Evolutionary conservation across 2,329 filamentous ascomycete species (phyloP).

Genomic region (Aspergillus calidoustus): DNA sequence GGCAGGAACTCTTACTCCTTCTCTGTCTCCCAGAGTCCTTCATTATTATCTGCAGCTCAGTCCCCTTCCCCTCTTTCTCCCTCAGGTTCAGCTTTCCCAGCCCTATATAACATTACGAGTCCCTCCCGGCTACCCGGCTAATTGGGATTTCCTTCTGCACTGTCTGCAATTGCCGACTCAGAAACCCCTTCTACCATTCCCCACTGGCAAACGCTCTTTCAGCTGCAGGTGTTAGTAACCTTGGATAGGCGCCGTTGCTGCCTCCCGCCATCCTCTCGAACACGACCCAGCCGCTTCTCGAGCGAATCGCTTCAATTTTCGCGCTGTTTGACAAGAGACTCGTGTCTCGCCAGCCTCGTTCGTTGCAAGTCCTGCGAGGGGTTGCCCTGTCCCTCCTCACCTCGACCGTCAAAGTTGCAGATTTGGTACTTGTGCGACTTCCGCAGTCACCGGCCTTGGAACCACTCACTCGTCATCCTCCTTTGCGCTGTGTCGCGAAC

Average conservation of each 20-base stretch:
- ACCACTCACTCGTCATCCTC: not conserved
- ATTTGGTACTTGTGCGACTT: constrained; percentile 11
- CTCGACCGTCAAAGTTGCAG: constrained; percentile 5
- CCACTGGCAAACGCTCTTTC: constrained; percentile 11
- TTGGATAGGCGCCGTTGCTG: constrained; percentile 25
- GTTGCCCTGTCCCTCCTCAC: not conserved
- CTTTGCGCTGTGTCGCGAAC: not conserved
- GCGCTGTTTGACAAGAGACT: constrained; percentile 1
- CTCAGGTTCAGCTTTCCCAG: constrained; percentile 2
- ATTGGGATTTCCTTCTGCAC: constrained; percentile 7
- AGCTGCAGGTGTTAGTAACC: constrained; percentile 23
- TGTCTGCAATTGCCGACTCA: constrained; percentile 12
- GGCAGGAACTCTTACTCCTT: too few relatives aligned
- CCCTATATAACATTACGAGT: constrained; percentile 1
- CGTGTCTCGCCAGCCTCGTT: not conserved
- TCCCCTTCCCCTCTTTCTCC: constrained; percentile 18
- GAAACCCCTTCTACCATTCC: not conserved
- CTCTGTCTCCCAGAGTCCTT: too few relatives aligned
- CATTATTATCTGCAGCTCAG: constrained; percentile 9
- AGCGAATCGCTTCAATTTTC: constrained; percentile 9
- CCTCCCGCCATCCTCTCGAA: not conserved
- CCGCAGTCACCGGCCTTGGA: constrained; percentile 6
- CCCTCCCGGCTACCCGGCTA: not conserved
- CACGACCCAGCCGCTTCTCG: not conserved
- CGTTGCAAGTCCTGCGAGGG: not conserved